phyloP scores from a whole-genome alignment of 2,329 filamentous ascomycete species.

The Chalaropsis thielavioides region DNA sequence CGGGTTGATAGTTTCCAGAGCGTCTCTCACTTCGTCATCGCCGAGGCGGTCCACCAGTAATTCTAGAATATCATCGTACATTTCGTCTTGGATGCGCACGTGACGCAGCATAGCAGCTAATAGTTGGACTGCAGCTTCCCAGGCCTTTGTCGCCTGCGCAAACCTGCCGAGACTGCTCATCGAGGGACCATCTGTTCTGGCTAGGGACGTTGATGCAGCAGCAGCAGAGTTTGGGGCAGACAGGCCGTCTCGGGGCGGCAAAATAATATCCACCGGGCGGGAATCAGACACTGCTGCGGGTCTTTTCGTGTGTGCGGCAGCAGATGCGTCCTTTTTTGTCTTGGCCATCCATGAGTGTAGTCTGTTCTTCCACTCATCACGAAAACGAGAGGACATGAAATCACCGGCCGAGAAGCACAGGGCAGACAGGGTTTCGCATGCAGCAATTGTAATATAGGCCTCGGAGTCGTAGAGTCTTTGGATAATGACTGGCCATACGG shows the following conservation, averaged over 20 bases:
- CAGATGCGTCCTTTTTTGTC: conserved; percentile 29
- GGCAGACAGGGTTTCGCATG: conserved; percentile 51
- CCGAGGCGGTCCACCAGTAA: conserved; percentile 41
- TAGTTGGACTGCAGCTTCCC: conserved; percentile 46
- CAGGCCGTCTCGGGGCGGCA: background rate
- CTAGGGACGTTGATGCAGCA: background rate
- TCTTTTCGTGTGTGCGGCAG: conserved; percentile 9
- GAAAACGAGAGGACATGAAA: conserved; percentile 64
- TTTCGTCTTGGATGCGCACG: conserved; percentile 50
- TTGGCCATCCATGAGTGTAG: conserved; percentile 28
- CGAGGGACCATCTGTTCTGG: background rate
- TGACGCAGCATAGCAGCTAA: conserved; percentile 46
- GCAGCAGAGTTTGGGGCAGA: background rate
- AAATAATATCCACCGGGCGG: background rate
- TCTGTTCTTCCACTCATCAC: conserved; percentile 52
- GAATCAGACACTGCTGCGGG: background rate
- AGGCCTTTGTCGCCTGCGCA: conserved; percentile 46
- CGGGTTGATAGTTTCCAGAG: conserved; percentile 49
- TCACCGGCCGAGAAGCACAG: conserved; percentile 62
- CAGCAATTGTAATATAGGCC: conserved; percentile 52
- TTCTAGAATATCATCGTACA: conserved; percentile 57
- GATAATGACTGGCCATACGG: conserved; percentile 72
- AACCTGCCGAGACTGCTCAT: conserved; percentile 39
- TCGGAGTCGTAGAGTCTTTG: conserved; percentile 52
- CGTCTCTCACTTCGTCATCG: conserved; percentile 35